These are phyloP conservation scores for Teratosphaeria pseudoeucalypti DNA, from an alignment of 2,329 filamentous ascomycete genomes.

Conservation along the genomic window DNA sequence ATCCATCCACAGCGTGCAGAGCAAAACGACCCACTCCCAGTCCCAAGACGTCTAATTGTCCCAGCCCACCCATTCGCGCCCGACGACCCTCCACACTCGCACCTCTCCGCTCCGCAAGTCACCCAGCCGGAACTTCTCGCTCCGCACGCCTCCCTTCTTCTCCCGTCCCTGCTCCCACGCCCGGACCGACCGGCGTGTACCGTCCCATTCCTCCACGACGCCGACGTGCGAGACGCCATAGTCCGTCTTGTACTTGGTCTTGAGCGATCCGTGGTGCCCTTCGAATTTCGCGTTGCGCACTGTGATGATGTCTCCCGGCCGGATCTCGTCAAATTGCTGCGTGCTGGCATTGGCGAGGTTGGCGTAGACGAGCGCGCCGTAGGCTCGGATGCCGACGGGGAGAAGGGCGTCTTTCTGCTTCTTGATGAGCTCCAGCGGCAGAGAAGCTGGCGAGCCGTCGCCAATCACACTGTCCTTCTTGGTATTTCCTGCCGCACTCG, in stretches of 20 bases:
- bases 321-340: conserved; percentile 83
- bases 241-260: conserved; percentile 82
- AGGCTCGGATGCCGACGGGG: conserved; percentile 80
- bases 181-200: conserved; percentile 92
- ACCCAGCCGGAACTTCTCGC: conserved; percentile 87
- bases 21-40: background rate
- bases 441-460: conserved; percentile 67
- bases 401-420: conserved; percentile 58
- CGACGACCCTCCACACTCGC: conserved; percentile 94
- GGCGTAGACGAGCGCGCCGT: conserved; percentile 84
- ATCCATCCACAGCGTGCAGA: background rate
- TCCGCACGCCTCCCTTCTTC: conserved; percentile 58
- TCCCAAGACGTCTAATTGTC: conserved; percentile 29
- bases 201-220: conserved; percentile 92
- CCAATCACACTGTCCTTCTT: conserved; percentile 74
- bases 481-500: conserved; percentile 41
- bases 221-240: conserved; percentile 68
- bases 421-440: conserved; percentile 66
- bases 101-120: conserved; percentile 90
- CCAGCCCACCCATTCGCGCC: conserved; percentile 87
- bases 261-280: conserved; percentile 77
- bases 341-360: conserved; percentile 93
- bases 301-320: conserved; percentile 82
- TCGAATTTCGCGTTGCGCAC: conserved; percentile 91
- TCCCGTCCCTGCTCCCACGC: conserved; percentile 94